These are phyloP conservation scores for Cryptomeria japonica DNA, from an alignment of 75 land plant species.

Conservation along the genomic window DNA sequence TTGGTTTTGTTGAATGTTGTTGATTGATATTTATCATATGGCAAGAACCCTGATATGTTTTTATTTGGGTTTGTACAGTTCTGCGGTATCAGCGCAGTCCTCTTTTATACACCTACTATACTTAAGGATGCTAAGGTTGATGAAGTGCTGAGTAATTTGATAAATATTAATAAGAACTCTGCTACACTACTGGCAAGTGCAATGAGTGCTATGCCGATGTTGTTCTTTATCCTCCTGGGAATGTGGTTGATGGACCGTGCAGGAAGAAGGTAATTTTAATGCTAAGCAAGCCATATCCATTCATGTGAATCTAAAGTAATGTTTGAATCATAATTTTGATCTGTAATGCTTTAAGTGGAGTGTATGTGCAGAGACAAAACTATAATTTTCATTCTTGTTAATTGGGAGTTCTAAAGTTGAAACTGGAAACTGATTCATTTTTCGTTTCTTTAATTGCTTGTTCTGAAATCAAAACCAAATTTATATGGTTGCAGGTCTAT, in stretches of 20 bases:
- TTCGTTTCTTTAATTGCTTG: too few relatives aligned
- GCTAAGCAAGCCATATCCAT: background rate
- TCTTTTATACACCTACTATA: constrained; percentile 43
- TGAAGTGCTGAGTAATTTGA: constrained; percentile 13
- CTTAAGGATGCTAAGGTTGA: constrained; percentile 44
- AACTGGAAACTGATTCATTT: background rate
- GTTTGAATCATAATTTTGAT: background rate
- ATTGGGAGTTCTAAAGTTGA: background rate
- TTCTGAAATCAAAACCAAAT: background rate
- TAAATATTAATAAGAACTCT: constrained; percentile 35
- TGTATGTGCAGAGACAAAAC: background rate
- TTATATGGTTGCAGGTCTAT: constrained; percentile 23
- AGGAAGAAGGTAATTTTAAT: constrained; percentile 38
- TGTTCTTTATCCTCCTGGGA: constrained; percentile 42
- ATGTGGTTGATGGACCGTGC: constrained; percentile 49
- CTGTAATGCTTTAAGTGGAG: background rate
- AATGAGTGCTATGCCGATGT: constrained; percentile 32
- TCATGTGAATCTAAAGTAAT: background rate
- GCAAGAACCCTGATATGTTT: background rate
- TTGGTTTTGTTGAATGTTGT: background rate
- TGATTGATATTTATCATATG: background rate
- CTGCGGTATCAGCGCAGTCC: constrained; percentile 49
- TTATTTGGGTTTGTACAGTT: constrained; percentile 24
- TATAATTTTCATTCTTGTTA: background rate
- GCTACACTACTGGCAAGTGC: constrained; percentile 50